These are phyloP conservation scores for Cladosporium sp. DNA, from an alignment of 2,329 filamentous ascomycete species.

Conservation along the genomic window DNA sequence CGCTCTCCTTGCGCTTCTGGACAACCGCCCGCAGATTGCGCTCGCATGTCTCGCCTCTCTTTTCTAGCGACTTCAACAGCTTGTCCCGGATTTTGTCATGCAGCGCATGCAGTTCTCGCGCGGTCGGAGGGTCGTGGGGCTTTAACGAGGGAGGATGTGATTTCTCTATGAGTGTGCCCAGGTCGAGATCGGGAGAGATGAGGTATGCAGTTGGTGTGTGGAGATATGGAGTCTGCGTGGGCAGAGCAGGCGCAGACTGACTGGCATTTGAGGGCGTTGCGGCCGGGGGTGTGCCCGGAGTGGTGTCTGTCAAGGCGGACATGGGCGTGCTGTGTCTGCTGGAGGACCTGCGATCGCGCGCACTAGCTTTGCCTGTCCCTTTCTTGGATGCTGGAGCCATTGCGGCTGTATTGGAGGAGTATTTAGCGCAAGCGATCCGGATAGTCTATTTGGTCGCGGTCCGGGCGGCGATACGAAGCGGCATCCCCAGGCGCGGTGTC, in stretches of 20 bases:
- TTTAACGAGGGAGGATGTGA: conserved; percentile 42
- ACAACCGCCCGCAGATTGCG: conserved; percentile 68
- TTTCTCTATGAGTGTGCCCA: conserved; percentile 68
- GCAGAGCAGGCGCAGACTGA: conserved; percentile 48
- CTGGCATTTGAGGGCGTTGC: conserved; percentile 59
- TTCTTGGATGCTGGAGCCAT: conserved; percentile 28
- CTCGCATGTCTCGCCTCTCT: conserved; percentile 63
- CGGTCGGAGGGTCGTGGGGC: conserved; percentile 47
- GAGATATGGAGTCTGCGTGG: conserved; percentile 56
- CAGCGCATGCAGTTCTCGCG: conserved; percentile 60
- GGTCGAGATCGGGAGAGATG: conserved; percentile 52
- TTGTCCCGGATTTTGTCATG: conserved; percentile 61
- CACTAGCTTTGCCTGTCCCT: conserved; percentile 21
- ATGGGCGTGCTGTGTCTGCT: conserved; percentile 77
- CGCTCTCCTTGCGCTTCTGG: conserved; percentile 58
- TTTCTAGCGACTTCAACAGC: conserved; percentile 39
- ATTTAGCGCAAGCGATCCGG: conserved; percentile 74
- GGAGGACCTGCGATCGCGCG: conserved; percentile 59
- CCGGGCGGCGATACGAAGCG: background rate
- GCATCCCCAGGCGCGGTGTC: background rate
- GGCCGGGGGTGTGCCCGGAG: conserved; percentile 46
- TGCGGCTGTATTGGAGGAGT: conserved; percentile 71
- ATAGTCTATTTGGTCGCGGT: background rate
- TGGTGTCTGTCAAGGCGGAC: conserved; percentile 40
- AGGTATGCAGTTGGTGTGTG: conserved; percentile 53